Conservation (phyloP, 768 basidiomycete species). For the Suillus occidentalis region DNA sequence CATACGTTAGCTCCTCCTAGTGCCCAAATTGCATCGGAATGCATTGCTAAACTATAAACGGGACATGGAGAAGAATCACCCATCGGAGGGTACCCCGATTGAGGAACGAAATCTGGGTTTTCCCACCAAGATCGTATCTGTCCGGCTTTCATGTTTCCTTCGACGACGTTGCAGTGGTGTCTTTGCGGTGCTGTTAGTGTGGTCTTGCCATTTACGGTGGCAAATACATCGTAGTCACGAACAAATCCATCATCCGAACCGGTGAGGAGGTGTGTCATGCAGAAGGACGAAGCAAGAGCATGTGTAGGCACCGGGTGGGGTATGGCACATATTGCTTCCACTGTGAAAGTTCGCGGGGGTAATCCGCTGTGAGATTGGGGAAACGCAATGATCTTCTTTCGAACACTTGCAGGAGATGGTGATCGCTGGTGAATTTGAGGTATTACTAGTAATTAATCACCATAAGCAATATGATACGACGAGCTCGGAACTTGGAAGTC, state of each 20-base stretch:
- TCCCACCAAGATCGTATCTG: constrained; percentile 92
- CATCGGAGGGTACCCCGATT: constrained; percentile 33
- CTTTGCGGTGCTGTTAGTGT: constrained; percentile 87
- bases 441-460: constrained; percentile 14
- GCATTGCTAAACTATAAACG: constrained; percentile 89
- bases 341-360: constrained; percentile 67
- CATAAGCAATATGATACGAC: constrained; percentile 16
- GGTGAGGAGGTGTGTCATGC: constrained; percentile 86
- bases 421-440: constrained; percentile 37
- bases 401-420: constrained; percentile 55
- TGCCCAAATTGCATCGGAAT: constrained; percentile 92
- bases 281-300: constrained; percentile 80
- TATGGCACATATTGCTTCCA: constrained; percentile 90
- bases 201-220: constrained; percentile 83
- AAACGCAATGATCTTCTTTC: constrained; percentile 45
- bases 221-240: constrained; percentile 88
- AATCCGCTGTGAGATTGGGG: constrained; percentile 27
- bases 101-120: constrained; percentile 43
- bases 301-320: constrained; percentile 89
- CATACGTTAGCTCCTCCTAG: constrained; percentile 85
- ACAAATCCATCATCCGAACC: constrained; percentile 95
- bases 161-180: constrained; percentile 86
- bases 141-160: constrained; percentile 88
- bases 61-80: constrained; percentile 61
- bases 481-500: constrained; percentile 1